phyloP scores from a whole-genome alignment of 805 yeast genomes.

The Helenozyma rhizophorensis region DNA sequence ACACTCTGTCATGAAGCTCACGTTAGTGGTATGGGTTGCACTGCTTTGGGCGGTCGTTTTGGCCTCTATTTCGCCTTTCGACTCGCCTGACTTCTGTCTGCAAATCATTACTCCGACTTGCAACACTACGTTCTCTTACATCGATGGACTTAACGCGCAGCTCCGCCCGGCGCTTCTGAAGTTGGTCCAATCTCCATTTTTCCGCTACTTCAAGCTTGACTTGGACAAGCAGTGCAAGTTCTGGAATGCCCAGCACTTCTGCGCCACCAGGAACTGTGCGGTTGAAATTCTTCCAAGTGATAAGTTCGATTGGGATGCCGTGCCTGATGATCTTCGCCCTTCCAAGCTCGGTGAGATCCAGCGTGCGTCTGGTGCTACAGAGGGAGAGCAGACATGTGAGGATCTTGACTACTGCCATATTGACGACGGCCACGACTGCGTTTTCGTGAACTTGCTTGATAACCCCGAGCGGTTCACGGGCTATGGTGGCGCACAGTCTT shows the following conservation, averaged over 20 bases:
- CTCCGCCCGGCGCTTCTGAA: conserved; percentile 48
- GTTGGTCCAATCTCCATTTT: conserved; percentile 71
- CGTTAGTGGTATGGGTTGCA: conserved; percentile 3
- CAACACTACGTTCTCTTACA: conserved; percentile 42
- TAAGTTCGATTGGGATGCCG: conserved; percentile 64
- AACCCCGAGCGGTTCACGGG: conserved; percentile 98
- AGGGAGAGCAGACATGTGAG: conserved; percentile 24
- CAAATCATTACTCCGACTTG: conserved; percentile 42
- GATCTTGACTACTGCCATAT: conserved; percentile 68
- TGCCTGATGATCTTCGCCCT: conserved; percentile 62
- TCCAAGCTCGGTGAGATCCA: conserved; percentile 55
- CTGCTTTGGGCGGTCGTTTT: conserved; percentile 5
- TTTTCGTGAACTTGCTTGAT: conserved; percentile 76
- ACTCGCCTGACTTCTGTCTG: conserved; percentile 41
- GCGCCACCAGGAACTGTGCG: conserved; percentile 86
- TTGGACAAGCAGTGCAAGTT: conserved; percentile 81
- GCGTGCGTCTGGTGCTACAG: conserved; percentile 16
- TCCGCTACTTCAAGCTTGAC: conserved; percentile 82
- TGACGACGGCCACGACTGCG: conserved; percentile 64
- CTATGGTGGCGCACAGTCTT: conserved; percentile 87
- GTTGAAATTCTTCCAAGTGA: conserved; percentile 68
- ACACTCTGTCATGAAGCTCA: conserved; percentile 5
- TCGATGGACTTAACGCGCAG: conserved; percentile 32
- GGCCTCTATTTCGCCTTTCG: conserved; percentile 29
- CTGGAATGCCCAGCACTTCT: conserved; percentile 77